Conservation (phyloP, 495 filamentous ascomycete species). For the Articulospora tetracladia region DNA sequence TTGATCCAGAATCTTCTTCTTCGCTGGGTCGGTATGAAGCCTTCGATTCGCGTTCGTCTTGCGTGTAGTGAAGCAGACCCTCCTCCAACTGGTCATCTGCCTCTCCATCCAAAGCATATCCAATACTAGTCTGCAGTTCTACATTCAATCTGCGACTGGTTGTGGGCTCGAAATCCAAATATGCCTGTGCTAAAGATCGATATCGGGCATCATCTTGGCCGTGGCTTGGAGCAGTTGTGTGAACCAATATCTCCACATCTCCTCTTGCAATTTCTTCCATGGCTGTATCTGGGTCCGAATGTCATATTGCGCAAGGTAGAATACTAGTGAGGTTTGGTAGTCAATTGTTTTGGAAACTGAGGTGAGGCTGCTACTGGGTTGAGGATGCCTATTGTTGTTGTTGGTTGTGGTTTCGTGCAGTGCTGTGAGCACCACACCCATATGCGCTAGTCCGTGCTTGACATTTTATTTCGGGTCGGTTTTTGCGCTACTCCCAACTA, state of each 20-base stretch:
- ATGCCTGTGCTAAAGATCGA: constrained; percentile 55
- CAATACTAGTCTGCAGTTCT: constrained; percentile 7
- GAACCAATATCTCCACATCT: constrained; percentile 61
- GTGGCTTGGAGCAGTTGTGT: constrained; percentile 61
- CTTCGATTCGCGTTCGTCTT: constrained; percentile 16
- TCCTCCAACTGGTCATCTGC: constrained; percentile 6
- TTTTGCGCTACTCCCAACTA: too few species aligned
- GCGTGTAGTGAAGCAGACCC: constrained; percentile 1
- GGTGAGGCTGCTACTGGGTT: too few species aligned
- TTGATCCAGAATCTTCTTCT: constrained; percentile 5
- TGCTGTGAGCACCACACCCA: too few species aligned
- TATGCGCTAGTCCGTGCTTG: too few species aligned
- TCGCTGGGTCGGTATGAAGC: constrained; percentile 18
- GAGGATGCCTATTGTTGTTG: too few species aligned
- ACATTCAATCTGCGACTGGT: constrained; percentile 23
- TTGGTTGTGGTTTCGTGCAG: too few species aligned
- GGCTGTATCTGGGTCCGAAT: background rate
- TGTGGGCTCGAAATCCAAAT: constrained; percentile 50
- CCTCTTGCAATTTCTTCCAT: constrained; percentile 27
- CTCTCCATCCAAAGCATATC: constrained; percentile 8
- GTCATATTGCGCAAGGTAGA: background rate
- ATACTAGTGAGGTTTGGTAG: too few species aligned
- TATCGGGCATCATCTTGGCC: constrained; percentile 59
- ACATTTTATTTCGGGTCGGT: too few species aligned
- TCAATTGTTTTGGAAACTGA: too few species aligned